A percentile compares a stretch with the other conserved stretches of the same genome.
Conservation (phyloP, 768 basidiomycete genomes). For the Boletus rubropictus region DNA sequence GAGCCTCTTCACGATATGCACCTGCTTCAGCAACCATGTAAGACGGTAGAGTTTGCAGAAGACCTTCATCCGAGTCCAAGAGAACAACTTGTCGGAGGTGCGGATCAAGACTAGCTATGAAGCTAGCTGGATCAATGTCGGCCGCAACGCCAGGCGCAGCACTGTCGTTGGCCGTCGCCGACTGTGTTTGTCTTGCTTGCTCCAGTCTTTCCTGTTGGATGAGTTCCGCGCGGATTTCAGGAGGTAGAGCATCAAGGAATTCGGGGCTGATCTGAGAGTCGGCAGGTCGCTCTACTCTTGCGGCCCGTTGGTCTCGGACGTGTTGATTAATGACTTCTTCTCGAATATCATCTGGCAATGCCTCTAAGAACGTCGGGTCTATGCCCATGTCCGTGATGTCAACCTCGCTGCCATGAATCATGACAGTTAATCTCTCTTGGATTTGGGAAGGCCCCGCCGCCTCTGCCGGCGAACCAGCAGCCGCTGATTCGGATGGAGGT, state of each 20-base stretch:
- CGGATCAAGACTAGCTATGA: conserved; percentile 89
- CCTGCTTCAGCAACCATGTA: conserved; percentile 84
- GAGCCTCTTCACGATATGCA: conserved; percentile 55
- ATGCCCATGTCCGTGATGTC: conserved; percentile 99
- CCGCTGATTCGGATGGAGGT: conserved; percentile 17
- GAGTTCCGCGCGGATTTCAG: conserved; percentile 94
- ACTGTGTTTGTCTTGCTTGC: conserved; percentile 50
- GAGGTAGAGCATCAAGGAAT: conserved; percentile 93
- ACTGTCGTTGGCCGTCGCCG: conserved; percentile 27
- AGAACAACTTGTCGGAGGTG: conserved; percentile 86
- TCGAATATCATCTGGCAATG: conserved; percentile 96
- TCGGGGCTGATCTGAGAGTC: conserved; percentile 91
- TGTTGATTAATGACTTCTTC: conserved; percentile 98
- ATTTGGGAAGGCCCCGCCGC: conserved; percentile 31
- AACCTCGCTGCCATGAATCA: conserved; percentile 86
- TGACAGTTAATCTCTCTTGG: conserved; percentile 74
- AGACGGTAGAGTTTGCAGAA: conserved; percentile 74
- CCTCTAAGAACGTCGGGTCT: conserved; percentile 96
- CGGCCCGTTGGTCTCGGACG: conserved; percentile 83
- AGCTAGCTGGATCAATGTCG: conserved; percentile 84
- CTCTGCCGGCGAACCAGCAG: conserved; percentile 15
- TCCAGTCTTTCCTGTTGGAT: conserved; percentile 92
- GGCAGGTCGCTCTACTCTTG: conserved; percentile 63
- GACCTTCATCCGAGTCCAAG: conserved; percentile 81
- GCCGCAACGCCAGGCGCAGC: conserved; percentile 39